A percentile compares a stretch with the other conserved stretches of the same genome.
These are phyloP conservation scores for Cyclostephanos invisitatus DNA, from an alignment of 108 stramenopile genomes.

Conservation along the genomic window DNA sequence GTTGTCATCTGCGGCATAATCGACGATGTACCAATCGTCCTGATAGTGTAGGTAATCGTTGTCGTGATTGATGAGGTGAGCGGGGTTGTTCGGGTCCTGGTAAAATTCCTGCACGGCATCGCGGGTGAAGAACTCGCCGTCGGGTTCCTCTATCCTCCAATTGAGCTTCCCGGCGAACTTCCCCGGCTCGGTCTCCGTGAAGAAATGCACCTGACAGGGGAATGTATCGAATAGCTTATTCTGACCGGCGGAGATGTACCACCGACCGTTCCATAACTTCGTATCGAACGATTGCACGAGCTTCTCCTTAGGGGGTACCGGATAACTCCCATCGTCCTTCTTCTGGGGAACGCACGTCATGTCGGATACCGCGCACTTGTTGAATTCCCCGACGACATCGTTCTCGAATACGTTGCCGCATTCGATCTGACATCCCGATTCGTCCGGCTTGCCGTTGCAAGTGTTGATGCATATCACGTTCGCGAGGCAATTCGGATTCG, in stretches of 20 bases:
- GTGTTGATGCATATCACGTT: constrained; percentile 95
- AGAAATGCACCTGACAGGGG: constrained; percentile 98
- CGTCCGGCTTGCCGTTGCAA: constrained; percentile 85
- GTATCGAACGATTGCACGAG: constrained; percentile 85
- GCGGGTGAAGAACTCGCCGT: constrained; percentile 95
- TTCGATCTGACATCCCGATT: constrained; percentile 92
- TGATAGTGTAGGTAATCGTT: constrained; percentile 97
- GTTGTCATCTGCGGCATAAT: constrained; percentile 82
- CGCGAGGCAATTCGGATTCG: constrained; percentile 91
- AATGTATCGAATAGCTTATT: constrained; percentile 92
- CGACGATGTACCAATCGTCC: constrained; percentile 97
- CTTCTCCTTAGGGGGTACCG: constrained; percentile 64
- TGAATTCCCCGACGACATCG: constrained; percentile 94
- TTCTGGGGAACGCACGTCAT: constrained; percentile 92
- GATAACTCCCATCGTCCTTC: constrained; percentile 90
- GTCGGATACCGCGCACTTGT: constrained; percentile 92
- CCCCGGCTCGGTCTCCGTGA: constrained; percentile 84
- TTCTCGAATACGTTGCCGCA: constrained; percentile 97
- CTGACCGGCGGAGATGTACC: constrained; percentile 95
- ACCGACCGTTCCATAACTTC: constrained; percentile 83
- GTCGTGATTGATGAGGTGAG: constrained; percentile 92
- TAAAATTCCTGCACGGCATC: constrained; percentile 90
- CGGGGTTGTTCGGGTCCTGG: constrained; percentile 87
- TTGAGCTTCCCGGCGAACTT: constrained; percentile 91
- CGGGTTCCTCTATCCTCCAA: constrained; percentile 94